Evolutionary conservation across 2,329 filamentous ascomycete species (phyloP).

Genomic region (Purpureocillium lavendulum): DNA sequence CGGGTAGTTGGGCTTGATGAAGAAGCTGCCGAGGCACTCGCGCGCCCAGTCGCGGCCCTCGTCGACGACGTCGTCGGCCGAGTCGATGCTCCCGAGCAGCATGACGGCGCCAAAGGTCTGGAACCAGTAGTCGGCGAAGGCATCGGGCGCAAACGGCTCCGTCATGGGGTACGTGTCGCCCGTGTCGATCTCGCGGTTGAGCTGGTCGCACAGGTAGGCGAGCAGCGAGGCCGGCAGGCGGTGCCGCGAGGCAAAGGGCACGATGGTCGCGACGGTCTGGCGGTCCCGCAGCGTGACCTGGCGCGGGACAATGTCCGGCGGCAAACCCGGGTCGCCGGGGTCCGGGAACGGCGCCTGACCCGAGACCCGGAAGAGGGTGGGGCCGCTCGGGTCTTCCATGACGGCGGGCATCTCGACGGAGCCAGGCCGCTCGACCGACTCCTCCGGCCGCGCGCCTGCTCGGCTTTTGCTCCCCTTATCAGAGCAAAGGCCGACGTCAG

Average conservation of each 20-base stretch:
- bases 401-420: constrained; percentile 58
- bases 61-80: constrained; percentile 47
- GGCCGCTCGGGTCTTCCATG: constrained; percentile 65
- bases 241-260: constrained; percentile 70
- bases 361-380: constrained; percentile 62
- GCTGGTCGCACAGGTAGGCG: constrained; percentile 70
- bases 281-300: constrained; percentile 79
- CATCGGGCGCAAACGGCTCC: constrained; percentile 62
- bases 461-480: no score
- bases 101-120: constrained; percentile 84
- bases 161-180: constrained; percentile 90
- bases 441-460: background rate
- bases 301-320: constrained; percentile 59
- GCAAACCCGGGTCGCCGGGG: constrained; percentile 53
- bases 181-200: constrained; percentile 85
- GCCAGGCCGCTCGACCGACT: background rate
- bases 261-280: constrained; percentile 72
- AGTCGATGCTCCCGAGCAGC: constrained; percentile 68
- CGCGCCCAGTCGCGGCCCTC: constrained; percentile 67
- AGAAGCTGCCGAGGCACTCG: constrained; percentile 81
- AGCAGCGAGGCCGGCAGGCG: constrained; percentile 71
- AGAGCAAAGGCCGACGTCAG: no score
- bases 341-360: constrained; percentile 58
- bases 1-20: constrained; percentile 90
- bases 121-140: constrained; percentile 82